Evolutionary conservation across 257 asterid genomes (phyloP).

Genomic region (Solanum corneliomulleri): DNA sequence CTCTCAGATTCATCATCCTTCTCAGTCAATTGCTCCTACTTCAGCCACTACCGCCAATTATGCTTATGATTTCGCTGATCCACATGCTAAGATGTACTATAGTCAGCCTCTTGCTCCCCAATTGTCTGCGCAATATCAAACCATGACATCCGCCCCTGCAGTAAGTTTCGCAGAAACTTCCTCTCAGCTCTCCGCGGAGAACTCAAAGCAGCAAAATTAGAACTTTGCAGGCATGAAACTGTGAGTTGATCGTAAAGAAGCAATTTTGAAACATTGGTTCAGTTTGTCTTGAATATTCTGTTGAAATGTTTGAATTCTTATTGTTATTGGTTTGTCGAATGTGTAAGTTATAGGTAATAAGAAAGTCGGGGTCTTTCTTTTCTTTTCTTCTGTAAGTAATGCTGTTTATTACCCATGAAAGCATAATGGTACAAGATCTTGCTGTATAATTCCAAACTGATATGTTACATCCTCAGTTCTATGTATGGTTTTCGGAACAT

Average conservation of each 20-base stretch:
- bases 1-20: slow-evolving; percentile 9
- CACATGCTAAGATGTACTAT: slow-evolving; percentile 2
- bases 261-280: slow-evolving; percentile 6
- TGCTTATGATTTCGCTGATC: slow-evolving; percentile 7
- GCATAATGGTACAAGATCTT: background rate
- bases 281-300: background rate
- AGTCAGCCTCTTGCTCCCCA: slow-evolving; percentile 5
- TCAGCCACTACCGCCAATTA: background rate
- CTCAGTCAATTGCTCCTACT: slow-evolving; percentile 4
- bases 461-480: background rate
- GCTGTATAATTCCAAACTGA: background rate
- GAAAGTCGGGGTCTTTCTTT: background rate
- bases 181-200: slow-evolving; percentile 1
- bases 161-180: background rate
- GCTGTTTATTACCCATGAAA: slow-evolving; percentile 1
- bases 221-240: background rate
- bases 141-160: slow-evolving; percentile 1
- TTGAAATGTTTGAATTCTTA: background rate
- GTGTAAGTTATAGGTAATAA: background rate
- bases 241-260: background rate
- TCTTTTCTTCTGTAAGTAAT: slow-evolving; percentile 1
- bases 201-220: slow-evolving; percentile 2
- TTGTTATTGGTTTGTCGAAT: background rate
- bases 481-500: background rate
- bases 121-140: slow-evolving; percentile 1